phyloP scores from a whole-genome alignment of 164 flowering plant genomes.

The Liriodendron chinense region DNA sequence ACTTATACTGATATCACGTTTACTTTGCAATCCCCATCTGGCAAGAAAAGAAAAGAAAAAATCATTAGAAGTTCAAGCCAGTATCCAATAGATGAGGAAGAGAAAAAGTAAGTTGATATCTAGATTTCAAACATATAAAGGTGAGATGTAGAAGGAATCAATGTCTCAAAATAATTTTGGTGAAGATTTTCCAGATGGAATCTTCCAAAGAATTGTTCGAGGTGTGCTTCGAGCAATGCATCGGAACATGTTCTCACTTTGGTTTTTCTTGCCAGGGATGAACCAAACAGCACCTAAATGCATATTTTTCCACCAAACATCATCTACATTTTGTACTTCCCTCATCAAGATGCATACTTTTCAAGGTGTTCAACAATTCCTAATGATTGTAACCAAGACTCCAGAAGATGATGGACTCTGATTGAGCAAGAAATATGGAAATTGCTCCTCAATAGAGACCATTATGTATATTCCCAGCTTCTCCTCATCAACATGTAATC shows the following conservation, averaged over 20 bases:
- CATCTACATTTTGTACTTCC: background rate
- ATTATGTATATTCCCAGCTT: background rate
- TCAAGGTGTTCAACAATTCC: background rate
- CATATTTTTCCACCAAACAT: background rate
- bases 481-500: background rate
- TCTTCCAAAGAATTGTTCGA: background rate
- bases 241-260: background rate
- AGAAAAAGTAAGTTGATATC: background rate
- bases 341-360: background rate
- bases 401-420: background rate
- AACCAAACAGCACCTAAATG: background rate
- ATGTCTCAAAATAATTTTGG: background rate
- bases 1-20: background rate
- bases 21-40: slow-evolving; percentile 3
- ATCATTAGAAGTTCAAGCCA: background rate
- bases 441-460: background rate
- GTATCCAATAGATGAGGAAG: background rate
- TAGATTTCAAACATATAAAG: background rate
- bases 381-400: background rate
- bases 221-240: background rate
- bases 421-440: background rate
- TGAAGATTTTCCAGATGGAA: background rate
- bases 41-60: background rate
- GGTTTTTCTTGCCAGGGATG: background rate
- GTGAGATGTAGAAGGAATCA: background rate